phyloP scores from a whole-genome alignment of 208 protist genomes.

The Lotmaria passim region DNA sequence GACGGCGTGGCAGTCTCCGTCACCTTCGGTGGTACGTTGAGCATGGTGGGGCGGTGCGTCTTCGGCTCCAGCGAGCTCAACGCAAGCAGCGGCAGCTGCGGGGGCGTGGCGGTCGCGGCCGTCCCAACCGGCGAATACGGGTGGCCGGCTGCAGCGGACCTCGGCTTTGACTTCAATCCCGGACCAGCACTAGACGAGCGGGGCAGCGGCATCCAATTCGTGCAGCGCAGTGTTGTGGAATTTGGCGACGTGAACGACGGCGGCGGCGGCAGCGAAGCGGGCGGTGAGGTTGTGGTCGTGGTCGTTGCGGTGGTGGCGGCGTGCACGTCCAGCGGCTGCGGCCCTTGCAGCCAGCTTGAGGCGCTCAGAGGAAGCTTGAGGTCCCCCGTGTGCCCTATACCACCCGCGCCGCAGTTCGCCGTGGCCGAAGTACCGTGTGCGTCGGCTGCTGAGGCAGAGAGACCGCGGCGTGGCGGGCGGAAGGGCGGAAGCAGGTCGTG shows the following conservation, averaged over 20 bases:
- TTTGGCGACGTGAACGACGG: constrained; percentile 1
- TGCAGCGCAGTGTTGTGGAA: constrained; percentile 7
- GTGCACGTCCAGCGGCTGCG: constrained; percentile 32
- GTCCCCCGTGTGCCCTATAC: background rate
- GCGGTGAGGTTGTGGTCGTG: background rate
- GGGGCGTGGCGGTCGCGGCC: background rate
- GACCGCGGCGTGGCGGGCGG: constrained; percentile 11
- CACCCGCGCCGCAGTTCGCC: background rate
- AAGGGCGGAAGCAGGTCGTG: constrained; percentile 18
- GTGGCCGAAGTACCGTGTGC: background rate
- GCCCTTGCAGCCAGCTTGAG: constrained; percentile 36
- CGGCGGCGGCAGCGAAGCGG: background rate
- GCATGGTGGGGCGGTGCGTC: background rate
- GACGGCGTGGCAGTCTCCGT: constrained; percentile 21
- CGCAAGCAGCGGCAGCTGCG: constrained; percentile 16
- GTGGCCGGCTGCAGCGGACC: background rate
- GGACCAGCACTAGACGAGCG: constrained; percentile 8
- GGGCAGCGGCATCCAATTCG: background rate
- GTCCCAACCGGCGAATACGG: background rate
- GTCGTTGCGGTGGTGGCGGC: background rate
- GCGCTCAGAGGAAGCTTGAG: constrained; percentile 12
- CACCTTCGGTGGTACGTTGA: constrained; percentile 15
- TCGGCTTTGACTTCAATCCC: background rate
- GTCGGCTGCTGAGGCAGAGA: background rate
- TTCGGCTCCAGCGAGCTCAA: background rate